Evolutionary conservation across 768 basidiomycete genomes (phyloP).

Genomic region (Lentinula guzmanii): DNA sequence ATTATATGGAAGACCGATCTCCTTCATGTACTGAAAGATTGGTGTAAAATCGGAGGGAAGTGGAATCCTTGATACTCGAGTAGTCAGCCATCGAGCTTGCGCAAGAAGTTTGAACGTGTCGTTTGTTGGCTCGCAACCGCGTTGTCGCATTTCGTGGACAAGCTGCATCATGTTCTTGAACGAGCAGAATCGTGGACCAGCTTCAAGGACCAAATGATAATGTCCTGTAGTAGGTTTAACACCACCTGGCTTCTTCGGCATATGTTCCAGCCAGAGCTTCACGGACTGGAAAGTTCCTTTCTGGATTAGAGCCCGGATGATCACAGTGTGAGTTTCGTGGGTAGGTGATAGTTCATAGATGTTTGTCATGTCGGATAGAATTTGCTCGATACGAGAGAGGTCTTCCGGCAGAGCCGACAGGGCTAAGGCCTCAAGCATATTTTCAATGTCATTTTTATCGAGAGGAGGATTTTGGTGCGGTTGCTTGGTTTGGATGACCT

Average conservation of each 20-base stretch:
- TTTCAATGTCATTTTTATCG: slow-evolving; percentile 10
- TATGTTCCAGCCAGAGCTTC: slow-evolving; percentile 45
- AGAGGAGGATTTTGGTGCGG: not conserved
- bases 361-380: slow-evolving; percentile 42
- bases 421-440: slow-evolving; percentile 40
- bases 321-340: slow-evolving; percentile 39
- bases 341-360: slow-evolving; percentile 42
- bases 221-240: slow-evolving; percentile 43
- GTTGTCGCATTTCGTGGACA: slow-evolving; percentile 26
- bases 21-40: slow-evolving; percentile 42
- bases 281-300: slow-evolving; percentile 37
- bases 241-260: slow-evolving; percentile 43
- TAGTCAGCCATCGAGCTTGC: slow-evolving; percentile 29
- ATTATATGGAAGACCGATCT: slow-evolving; percentile 37
- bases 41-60: slow-evolving; percentile 28
- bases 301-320: slow-evolving; percentile 43
- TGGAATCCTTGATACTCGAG: slow-evolving; percentile 20
- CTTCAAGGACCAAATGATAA: slow-evolving; percentile 48
- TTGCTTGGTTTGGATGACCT: not conserved
- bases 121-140: slow-evolving; percentile 35
- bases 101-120: slow-evolving; percentile 47
- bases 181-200: slow-evolving; percentile 23
- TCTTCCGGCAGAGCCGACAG: slow-evolving; percentile 47
- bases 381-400: slow-evolving; percentile 45
- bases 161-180: slow-evolving; percentile 30